phyloP scores from a whole-genome alignment of 345 rosid genomes.

The Draba incana region DNA sequence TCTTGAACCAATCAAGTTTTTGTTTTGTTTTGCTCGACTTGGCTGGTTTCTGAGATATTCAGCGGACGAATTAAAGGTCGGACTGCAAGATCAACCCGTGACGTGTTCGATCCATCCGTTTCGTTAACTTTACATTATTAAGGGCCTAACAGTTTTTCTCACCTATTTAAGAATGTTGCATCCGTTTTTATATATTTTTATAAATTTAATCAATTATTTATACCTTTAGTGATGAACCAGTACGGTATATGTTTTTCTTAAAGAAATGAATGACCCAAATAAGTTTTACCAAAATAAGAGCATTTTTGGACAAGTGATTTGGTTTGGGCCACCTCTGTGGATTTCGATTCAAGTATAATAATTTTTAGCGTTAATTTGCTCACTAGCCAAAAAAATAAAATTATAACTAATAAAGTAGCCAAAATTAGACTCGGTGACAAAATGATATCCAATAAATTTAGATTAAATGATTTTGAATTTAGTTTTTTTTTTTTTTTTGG shows the following conservation, averaged over 20 bases:
- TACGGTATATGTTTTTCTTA: neutral
- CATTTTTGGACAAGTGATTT: too few relatives aligned
- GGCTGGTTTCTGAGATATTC: neutral
- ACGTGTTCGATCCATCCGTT: slow-evolving; percentile 27
- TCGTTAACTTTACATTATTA: slow-evolving; percentile 5
- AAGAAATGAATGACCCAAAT: neutral
- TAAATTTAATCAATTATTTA: neutral
- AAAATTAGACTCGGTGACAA: too few relatives aligned
- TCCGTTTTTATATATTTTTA: neutral
- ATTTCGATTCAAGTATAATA: too few relatives aligned
- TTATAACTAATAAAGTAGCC: too few relatives aligned
- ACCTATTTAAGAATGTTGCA: neutral
- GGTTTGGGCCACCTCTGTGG: too few relatives aligned
- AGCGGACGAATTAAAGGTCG: slow-evolving; percentile 8
- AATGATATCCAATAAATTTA: too few relatives aligned
- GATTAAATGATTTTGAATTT: too few relatives aligned
- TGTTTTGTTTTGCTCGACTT: neutral
- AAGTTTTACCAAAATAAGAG: neutral
- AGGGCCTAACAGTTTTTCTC: neutral
- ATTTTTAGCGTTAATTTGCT: too few relatives aligned
- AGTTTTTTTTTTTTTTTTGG: too few relatives aligned
- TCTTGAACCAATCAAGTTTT: slow-evolving; percentile 26
- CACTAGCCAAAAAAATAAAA: too few relatives aligned
- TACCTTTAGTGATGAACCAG: neutral
- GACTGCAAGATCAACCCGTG: slow-evolving; percentile 23